Evolutionary conservation across 192 early-diverging fungal species (phyloP), one percentile per base, ranked within the genome.

Genomic region (Podochytrium sp.): DNA sequence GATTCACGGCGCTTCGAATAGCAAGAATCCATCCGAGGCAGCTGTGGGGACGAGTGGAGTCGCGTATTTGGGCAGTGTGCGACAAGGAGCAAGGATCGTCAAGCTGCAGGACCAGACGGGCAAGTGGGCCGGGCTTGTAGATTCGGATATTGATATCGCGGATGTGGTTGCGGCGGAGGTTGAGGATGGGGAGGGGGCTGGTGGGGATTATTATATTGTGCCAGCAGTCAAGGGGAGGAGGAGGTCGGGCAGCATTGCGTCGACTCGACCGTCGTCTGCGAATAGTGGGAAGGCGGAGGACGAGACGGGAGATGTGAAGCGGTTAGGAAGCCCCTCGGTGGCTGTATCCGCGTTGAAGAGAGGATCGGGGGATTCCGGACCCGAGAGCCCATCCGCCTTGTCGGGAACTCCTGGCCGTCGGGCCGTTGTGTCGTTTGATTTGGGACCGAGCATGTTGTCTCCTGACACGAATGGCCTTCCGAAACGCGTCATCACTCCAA

Each of bases 51-150:
- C 79, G 20, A 80, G 83, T 73, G 91, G 85, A 66, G 87, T 87
- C 78, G 79, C 85, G 20, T 89, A 87, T 64, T 86, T 78, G 69
- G 90, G 87, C 20, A 77, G 52, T 43, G 73, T 79, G 81, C 84
- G 2, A 80, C 89, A 91, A 71, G 82, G 81, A 7, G 91, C 86
- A 2, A 68, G 80, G 0, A 79, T 91, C 2, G 60, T 88, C 1
- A 35, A 49, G 14, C 57, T 78, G 2, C 43, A 56, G 55, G 67
- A 76, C 27, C 73, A 76, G 40, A 75, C 80, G 37, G 74, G 74
- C 32, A 66, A 67, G 34, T 64, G 63, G 56, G 68, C 69, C 43
- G 57, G 75, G 38, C 41, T 66, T 29, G 43, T 66, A 5, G 34
- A 41, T 35, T 47, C n/a, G 35, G 49, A 52, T 76, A 16, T 30